Percentiles rank a stretch among this genome's conserved stretches.
phyloP scores from a whole-genome alignment of 345 rosid genomes.

The Laguncularia racemosa region DNA sequence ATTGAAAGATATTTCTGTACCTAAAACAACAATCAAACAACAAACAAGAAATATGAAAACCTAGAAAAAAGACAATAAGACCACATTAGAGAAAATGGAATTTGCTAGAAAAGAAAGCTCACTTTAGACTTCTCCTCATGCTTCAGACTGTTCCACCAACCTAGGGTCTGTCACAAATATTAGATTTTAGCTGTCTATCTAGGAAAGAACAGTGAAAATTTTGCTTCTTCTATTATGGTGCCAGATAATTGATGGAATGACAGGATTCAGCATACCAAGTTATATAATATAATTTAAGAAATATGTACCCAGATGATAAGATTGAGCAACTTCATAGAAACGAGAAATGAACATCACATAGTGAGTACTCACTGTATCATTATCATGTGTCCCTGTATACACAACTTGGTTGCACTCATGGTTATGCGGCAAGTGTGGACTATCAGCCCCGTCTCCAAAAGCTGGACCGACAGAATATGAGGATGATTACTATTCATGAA shows the following conservation, averaged over 20 bases:
- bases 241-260: no score
- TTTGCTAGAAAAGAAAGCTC: conserved; percentile 20
- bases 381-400: conserved; percentile 97
- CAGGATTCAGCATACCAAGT: background rate
- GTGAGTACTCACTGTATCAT: conserved; percentile 62
- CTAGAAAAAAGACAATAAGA: background rate
- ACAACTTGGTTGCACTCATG: conserved; percentile 88
- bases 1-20: conserved; percentile 58
- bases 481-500: background rate
- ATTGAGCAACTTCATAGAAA: background rate
- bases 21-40: conserved; percentile 21
- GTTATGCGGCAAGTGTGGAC: conserved; percentile 94
- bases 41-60: background rate
- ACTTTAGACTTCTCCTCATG: conserved; percentile 64
- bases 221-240: no score
- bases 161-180: conserved; percentile 36
- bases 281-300: conserved; percentile 1
- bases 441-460: conserved; percentile 72
- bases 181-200: background rate
- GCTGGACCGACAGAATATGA: conserved; percentile 32
- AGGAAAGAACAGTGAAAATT: background rate
- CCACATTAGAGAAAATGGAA: background rate
- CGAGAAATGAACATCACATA: background rate
- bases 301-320: background rate
- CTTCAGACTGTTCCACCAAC: conserved; percentile 78